A percentile compares a stretch with the other conserved stretches of the same genome.
These are phyloP conservation scores for Acer saccharum DNA, from an alignment of 345 rosid genomes.

Conservation along the genomic window DNA sequence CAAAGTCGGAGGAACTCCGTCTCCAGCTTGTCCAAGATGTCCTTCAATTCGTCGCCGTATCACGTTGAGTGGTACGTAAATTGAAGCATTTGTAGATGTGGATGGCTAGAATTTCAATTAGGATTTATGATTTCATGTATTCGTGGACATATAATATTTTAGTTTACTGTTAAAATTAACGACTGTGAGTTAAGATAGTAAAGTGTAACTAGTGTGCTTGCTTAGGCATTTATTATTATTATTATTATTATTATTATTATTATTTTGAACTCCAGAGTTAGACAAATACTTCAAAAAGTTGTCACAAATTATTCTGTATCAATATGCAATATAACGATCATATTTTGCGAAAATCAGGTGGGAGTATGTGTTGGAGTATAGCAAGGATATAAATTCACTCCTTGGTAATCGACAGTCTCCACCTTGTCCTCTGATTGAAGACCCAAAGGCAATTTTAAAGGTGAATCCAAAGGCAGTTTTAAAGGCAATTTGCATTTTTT, in stretches of 20 bases:
- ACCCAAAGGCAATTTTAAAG: constrained; percentile 58
- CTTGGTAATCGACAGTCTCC: constrained; percentile 51
- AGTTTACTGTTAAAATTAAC: not conserved
- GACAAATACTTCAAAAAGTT: not conserved
- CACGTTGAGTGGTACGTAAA: constrained; percentile 65
- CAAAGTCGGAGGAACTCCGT: constrained; percentile 76
- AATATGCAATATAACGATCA: not conserved
- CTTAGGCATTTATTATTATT: not conserved
- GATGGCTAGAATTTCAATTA: not conserved
- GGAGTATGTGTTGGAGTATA: constrained; percentile 89
- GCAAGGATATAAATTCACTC: constrained; percentile 71
- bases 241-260: no score
- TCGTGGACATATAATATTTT: not conserved
- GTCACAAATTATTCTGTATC: not conserved
- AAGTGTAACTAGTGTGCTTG: not conserved
- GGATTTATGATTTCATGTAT: not conserved
- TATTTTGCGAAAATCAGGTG: constrained; percentile 50
- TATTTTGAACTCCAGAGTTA: not conserved
- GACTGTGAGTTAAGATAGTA: no score
- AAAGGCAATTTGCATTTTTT: not conserved
- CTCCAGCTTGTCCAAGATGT: constrained; percentile 56
- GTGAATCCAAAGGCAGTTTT: constrained; percentile 27
- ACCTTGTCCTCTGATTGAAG: constrained; percentile 52
- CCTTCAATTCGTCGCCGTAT: constrained; percentile 53
- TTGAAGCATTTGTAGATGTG: not conserved